phyloP scores from a whole-genome alignment of 2,329 filamentous ascomycete species.

The Talaromyces rugulosus region DNA sequence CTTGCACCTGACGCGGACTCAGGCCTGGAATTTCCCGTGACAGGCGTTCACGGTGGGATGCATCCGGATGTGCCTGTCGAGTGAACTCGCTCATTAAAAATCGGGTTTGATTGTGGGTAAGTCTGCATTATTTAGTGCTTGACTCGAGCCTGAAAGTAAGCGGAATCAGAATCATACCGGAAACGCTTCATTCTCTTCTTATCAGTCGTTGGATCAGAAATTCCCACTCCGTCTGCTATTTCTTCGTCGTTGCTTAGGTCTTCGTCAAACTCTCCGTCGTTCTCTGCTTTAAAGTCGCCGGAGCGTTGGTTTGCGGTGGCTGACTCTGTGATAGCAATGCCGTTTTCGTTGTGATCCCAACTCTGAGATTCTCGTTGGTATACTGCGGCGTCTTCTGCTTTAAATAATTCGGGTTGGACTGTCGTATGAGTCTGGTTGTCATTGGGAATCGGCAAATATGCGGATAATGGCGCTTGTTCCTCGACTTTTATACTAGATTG shows the following conservation, averaged over 20 bases:
- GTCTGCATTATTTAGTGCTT: conserved; percentile 23
- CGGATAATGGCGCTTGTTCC: background rate
- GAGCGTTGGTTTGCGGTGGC: background rate
- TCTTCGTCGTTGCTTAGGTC: conserved; percentile 13
- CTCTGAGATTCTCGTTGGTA: background rate
- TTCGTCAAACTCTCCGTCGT: conserved; percentile 8
- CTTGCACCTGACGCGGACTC: conserved; percentile 88
- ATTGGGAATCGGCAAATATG: background rate
- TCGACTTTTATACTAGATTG: background rate
- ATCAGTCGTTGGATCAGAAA: conserved; percentile 26
- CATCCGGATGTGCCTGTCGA: conserved; percentile 90
- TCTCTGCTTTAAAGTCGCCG: background rate
- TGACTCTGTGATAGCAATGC: background rate
- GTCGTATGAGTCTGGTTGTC: background rate
- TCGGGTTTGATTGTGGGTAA: conserved; percentile 95
- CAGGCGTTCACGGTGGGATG: conserved; percentile 79
- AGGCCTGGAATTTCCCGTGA: conserved; percentile 87
- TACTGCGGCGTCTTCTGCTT: background rate
- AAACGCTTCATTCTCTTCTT: conserved; percentile 44
- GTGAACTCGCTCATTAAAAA: conserved; percentile 97
- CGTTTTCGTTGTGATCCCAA: background rate
- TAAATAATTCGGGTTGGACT: background rate
- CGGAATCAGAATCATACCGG: conserved; percentile 24
- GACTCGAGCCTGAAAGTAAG: background rate
- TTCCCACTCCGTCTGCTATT: conserved; percentile 8